Evolutionary conservation across 768 basidiomycete species (phyloP).

Genomic region (Russula foetens): DNA sequence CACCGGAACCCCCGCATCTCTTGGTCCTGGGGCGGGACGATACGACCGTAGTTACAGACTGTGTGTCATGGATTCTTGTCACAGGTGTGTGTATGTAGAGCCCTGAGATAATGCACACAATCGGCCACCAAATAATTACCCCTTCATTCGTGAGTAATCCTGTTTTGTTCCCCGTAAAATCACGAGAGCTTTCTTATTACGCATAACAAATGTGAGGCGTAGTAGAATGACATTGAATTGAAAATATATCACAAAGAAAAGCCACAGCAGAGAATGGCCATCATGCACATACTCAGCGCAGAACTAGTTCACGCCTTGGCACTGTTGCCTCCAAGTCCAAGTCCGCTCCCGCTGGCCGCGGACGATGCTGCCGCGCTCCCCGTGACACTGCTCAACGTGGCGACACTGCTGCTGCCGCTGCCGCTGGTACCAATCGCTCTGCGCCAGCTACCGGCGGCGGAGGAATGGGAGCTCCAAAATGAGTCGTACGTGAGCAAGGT

Average conservation of each 20-base stretch:
- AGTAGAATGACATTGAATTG: not conserved
- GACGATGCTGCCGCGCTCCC: not conserved
- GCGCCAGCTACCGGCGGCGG: constrained; percentile 14
- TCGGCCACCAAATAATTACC: not conserved
- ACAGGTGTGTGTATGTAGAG: not conserved
- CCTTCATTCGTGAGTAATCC: too few species aligned
- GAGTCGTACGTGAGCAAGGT: constrained; percentile 20
- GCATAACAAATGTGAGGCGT: not conserved
- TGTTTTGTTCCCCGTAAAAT: not conserved
- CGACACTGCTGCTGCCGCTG: not conserved
- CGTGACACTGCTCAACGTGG: not conserved
- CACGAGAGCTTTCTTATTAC: not conserved
- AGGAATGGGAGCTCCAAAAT: constrained; percentile 19
- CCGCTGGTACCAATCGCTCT: not conserved
- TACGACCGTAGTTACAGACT: not conserved
- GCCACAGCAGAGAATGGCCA: not conserved
- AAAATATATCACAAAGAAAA: not conserved
- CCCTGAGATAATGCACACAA: not conserved
- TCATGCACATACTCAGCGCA: not conserved
- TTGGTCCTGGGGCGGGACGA: not conserved
- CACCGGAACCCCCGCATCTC: not conserved
- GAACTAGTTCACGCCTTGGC: not conserved
- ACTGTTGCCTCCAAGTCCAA: not conserved
- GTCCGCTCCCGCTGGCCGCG: not conserved
- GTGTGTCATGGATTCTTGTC: not conserved